phyloP scores from a whole-genome alignment of 768 basidiomycete species.

The Leucocoprinus leucothites region DNA sequence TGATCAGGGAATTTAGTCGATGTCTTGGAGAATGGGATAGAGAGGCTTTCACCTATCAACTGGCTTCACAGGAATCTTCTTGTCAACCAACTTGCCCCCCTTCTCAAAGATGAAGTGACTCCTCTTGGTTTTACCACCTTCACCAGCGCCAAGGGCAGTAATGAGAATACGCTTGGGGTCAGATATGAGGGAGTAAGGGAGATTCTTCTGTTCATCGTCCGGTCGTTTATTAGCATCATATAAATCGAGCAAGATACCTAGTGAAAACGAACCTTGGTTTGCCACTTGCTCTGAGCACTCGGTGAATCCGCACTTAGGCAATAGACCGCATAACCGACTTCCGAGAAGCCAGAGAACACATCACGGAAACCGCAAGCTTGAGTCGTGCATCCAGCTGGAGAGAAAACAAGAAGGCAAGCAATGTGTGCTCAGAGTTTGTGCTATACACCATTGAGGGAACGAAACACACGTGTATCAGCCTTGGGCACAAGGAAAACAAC shows the following conservation, averaged over 20 bases:
- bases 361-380: constrained; percentile 95
- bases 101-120: constrained; percentile 94
- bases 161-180: constrained; percentile 85
- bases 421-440: background rate
- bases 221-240: background rate
- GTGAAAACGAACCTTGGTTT: constrained; percentile 61
- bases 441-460: constrained; percentile 22
- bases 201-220: constrained; percentile 67
- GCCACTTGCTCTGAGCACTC: constrained; percentile 77
- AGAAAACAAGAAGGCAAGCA: background rate
- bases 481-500: constrained; percentile 84
- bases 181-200: constrained; percentile 84
- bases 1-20: background rate
- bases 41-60: constrained; percentile 57
- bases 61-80: constrained; percentile 83
- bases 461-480: constrained; percentile 68
- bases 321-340: constrained; percentile 70
- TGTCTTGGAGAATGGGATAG: background rate
- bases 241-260: background rate
- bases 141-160: constrained; percentile 75
- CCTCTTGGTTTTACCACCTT: constrained; percentile 80
- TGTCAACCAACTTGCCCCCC: constrained; percentile 86
- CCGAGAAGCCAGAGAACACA: constrained; percentile 70
- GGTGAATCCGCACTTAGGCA: constrained; percentile 82
- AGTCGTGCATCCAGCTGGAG: constrained; percentile 79